A percentile compares a stretch with the other conserved stretches of the same genome.
phyloP scores from a whole-genome alignment of 179 eudicot species.

The Silene noctiflora region DNA sequence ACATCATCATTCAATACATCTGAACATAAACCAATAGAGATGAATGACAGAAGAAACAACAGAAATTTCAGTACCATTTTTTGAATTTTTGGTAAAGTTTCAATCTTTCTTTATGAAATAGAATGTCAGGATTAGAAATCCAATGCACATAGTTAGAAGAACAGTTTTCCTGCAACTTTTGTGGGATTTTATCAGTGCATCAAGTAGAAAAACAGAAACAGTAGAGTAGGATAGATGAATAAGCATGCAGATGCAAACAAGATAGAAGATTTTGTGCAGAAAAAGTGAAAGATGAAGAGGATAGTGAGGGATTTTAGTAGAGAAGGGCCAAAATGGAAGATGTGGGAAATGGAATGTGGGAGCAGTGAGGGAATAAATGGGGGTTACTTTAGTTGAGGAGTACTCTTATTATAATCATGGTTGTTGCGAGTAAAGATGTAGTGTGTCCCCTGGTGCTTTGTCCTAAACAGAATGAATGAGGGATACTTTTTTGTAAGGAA shows the following conservation, averaged over 20 bases:
- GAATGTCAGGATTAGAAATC: slow-evolving; percentile 4
- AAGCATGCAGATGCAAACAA: slow-evolving; percentile 26
- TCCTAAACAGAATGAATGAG: slow-evolving; percentile 13
- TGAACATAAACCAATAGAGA: slow-evolving; percentile 15
- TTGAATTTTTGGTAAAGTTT: not conserved
- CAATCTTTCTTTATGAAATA: slow-evolving; percentile 21
- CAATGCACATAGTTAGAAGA: not conserved
- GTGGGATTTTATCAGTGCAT: not conserved
- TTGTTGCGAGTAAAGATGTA: slow-evolving; percentile 27
- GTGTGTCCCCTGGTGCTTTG: slow-evolving; percentile 35
- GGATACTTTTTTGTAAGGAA: not conserved
- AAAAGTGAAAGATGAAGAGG: not conserved
- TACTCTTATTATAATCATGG: slow-evolving; percentile 15
- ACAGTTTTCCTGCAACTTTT: slow-evolving; percentile 8
- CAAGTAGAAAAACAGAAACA: not conserved
- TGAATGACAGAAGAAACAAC: slow-evolving; percentile 18
- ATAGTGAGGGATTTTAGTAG: not conserved
- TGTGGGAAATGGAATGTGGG: slow-evolving; percentile 31
- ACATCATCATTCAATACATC: slow-evolving; percentile 78
- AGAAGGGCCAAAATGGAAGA: slow-evolving; percentile 38
- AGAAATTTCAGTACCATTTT: slow-evolving; percentile 33
- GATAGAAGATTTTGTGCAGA: not conserved
- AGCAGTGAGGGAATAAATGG: slow-evolving; percentile 29
- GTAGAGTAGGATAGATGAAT: not conserved
- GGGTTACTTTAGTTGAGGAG: not conserved